These are phyloP conservation scores for Mortierella antarctica DNA, from an alignment of 192 early-diverging fungal genomes.

Conservation along the genomic window DNA sequence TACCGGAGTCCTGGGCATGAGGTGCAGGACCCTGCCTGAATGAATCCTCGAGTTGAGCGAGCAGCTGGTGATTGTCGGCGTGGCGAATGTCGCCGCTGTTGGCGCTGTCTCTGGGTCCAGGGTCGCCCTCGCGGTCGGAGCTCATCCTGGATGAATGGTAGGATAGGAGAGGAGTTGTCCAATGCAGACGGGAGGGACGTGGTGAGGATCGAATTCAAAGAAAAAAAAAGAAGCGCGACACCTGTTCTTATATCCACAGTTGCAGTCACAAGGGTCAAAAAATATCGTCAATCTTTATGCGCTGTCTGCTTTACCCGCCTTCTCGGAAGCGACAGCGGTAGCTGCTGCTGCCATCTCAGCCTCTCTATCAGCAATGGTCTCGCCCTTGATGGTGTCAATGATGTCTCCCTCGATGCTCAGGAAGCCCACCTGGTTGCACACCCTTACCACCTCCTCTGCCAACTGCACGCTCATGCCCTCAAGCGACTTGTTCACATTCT, in stretches of 20 bases:
- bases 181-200: not conserved
- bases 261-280: constrained; percentile 7
- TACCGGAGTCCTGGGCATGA: not conserved
- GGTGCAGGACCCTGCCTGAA: not conserved
- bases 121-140: constrained; percentile 3
- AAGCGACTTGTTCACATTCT: constrained; percentile 86
- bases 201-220: not conserved
- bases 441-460: constrained; percentile 80
- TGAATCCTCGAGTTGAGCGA: constrained; percentile 11
- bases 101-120: not conserved
- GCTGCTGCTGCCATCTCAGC: constrained; percentile 46
- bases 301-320: not conserved
- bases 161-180: not conserved
- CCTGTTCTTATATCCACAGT: not conserved
- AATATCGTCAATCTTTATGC: not conserved
- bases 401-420: constrained; percentile 57
- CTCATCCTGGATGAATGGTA: constrained; percentile 7
- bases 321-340: not conserved
- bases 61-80: constrained; percentile 3
- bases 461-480: constrained; percentile 73
- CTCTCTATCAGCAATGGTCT: constrained; percentile 50
- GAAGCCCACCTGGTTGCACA: constrained; percentile 81
- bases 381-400: constrained; percentile 56
- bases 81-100: not conserved
- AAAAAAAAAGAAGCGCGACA: not conserved